phyloP scores from a whole-genome alignment of 179 eudicot species.

The Silene vulgaris region DNA sequence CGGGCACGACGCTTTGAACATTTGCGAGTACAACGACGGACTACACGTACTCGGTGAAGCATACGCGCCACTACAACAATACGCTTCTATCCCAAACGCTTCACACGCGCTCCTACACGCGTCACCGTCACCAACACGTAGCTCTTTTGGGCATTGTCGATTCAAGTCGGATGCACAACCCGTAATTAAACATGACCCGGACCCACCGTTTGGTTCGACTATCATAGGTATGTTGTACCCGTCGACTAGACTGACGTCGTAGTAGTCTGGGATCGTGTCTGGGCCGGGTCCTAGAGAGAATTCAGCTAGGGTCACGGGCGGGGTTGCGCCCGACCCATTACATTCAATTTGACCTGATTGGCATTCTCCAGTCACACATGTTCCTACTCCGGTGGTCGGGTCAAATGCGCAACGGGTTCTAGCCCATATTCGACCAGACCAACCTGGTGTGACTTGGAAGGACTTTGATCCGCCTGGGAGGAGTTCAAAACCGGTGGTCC shows the following conservation, averaged over 20 bases:
- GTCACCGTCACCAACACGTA: conserved; percentile 27
- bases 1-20: conserved; percentile 33
- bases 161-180: conserved; percentile 37
- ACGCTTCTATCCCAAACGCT: conserved; percentile 30
- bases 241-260: conserved; percentile 40
- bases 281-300: conserved; percentile 31
- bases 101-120: conserved; percentile 42
- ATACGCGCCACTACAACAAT: conserved; percentile 33
- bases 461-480: conserved; percentile 23
- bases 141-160: conserved; percentile 30
- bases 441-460: conserved; percentile 25
- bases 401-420: conserved; percentile 33
- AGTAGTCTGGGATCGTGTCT: conserved; percentile 23
- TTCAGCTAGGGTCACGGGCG: conserved; percentile 37
- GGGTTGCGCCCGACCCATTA: conserved; percentile 30
- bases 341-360: conserved; percentile 33
- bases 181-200: conserved; percentile 31
- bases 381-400: conserved; percentile 21
- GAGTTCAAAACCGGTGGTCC: conserved; percentile 35
- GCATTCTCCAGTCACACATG: conserved; percentile 32
- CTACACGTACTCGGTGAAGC: conserved; percentile 28
- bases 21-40: conserved; percentile 29
- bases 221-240: conserved; percentile 35
- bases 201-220: conserved; percentile 28
- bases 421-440: conserved; percentile 44